Evolutionary conservation across 2,329 filamentous ascomycete genomes (phyloP).

Genomic region (Colletotrichum lentis): DNA sequence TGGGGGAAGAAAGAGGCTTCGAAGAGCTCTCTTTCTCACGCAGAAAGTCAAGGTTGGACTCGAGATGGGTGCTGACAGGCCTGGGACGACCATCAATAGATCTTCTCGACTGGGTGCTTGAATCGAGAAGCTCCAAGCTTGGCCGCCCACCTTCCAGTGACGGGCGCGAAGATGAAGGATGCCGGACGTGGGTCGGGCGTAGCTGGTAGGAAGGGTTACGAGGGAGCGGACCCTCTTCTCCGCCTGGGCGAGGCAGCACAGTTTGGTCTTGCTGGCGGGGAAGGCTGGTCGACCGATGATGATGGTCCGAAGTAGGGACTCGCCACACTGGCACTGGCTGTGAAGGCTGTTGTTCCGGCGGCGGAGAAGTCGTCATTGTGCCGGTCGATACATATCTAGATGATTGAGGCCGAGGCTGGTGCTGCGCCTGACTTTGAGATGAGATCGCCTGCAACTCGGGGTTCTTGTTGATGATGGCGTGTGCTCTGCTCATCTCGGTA

Average conservation of each 20-base stretch:
- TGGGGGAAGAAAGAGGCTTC: slow-evolving; percentile 51
- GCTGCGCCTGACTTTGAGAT: slow-evolving; percentile 49
- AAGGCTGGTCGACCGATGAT: slow-evolving; percentile 43
- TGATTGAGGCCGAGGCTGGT: slow-evolving; percentile 40
- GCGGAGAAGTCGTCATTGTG: slow-evolving; percentile 77
- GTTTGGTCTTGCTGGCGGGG: slow-evolving; percentile 42
- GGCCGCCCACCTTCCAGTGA: slow-evolving; percentile 78
- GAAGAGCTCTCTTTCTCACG: slow-evolving; percentile 74
- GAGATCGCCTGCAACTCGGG: slow-evolving; percentile 68
- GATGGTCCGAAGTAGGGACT: slow-evolving; percentile 41
- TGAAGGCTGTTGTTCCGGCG: slow-evolving; percentile 61
- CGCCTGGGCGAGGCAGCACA: neutral
- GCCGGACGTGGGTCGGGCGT: slow-evolving; percentile 46
- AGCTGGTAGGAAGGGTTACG: slow-evolving; percentile 43
- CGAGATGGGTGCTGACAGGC: slow-evolving; percentile 83
- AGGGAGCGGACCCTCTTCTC: slow-evolving; percentile 40
- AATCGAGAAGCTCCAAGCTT: slow-evolving; percentile 66
- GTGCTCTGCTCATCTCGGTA: slow-evolving; percentile 65
- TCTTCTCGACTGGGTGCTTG: slow-evolving; percentile 56
- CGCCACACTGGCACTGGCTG: slow-evolving; percentile 38
- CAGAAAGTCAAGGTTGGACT: slow-evolving; percentile 82
- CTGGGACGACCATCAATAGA: slow-evolving; percentile 68
- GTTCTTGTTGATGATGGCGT: slow-evolving; percentile 69
- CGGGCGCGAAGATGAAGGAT: slow-evolving; percentile 65
- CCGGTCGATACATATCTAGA: slow-evolving; percentile 65